Percentiles rank a stretch among this genome's conserved stretches.
These are phyloP conservation scores for Trichoderma asperelloides DNA, from an alignment of 495 filamentous ascomycete species.

Conservation along the genomic window DNA sequence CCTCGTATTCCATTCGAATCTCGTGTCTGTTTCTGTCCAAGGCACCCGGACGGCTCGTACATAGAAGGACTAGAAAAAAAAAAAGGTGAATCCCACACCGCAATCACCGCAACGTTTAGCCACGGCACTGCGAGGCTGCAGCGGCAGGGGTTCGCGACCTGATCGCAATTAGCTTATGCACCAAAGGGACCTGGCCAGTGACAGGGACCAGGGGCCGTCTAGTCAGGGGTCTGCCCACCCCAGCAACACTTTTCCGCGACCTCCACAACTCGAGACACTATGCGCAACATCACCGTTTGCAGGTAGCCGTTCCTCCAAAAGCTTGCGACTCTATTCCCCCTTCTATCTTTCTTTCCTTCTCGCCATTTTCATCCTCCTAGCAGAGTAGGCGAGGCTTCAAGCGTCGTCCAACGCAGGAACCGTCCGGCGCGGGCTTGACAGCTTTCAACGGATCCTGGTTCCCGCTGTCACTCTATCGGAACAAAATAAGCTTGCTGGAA, in stretches of 20 bases:
- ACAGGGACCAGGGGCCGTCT: background rate
- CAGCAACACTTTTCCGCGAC: constrained; percentile 5
- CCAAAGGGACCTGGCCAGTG: background rate
- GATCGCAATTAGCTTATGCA: constrained; percentile 6
- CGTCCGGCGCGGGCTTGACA: background rate
- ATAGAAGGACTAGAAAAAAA: background rate
- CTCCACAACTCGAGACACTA: constrained; percentile 32
- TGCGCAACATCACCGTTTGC: constrained; percentile 28
- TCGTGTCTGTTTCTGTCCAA: background rate
- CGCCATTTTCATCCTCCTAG: constrained; percentile 4
- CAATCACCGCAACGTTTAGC: constrained; percentile 1
- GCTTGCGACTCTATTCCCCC: constrained; percentile 8
- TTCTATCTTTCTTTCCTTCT: constrained; percentile 9
- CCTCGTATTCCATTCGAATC: background rate
- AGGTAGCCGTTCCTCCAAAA: constrained; percentile 13
- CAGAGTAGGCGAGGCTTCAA: background rate
- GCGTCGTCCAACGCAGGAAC: constrained; percentile 3
- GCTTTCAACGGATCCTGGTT: background rate
- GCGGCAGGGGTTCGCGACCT: background rate
- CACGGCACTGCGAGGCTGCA: constrained; percentile 3
- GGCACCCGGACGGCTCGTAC: background rate
- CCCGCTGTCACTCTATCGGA: background rate
- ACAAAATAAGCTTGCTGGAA: background rate
- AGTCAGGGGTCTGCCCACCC: constrained; percentile 3
- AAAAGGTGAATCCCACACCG: background rate